A percentile compares a stretch with the other conserved stretches of the same genome.
phyloP scores from a whole-genome alignment of 495 filamentous ascomycete genomes.

The Aspergillus campestris region DNA sequence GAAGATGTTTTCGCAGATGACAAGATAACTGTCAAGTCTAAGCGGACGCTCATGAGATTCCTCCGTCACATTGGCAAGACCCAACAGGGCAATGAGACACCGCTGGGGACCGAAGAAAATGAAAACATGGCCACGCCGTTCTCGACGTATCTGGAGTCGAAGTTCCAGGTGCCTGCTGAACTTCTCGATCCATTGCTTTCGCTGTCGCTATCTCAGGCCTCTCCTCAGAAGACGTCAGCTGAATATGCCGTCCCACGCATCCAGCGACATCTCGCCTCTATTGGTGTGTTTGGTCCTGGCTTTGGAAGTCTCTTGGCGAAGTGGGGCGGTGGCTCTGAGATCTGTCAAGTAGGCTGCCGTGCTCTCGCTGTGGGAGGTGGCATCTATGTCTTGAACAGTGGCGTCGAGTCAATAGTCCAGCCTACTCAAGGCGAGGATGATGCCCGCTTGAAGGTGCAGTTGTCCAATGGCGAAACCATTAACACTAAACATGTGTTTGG shows the following conservation, averaged over 20 bases:
- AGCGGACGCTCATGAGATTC: constrained; percentile 80
- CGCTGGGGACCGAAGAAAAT: constrained; percentile 21
- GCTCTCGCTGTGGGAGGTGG: constrained; percentile 88
- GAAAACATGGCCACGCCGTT: constrained; percentile 42
- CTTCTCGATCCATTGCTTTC: constrained; percentile 68
- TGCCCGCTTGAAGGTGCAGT: constrained; percentile 33
- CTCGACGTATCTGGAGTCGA: constrained; percentile 52
- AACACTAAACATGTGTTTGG: constrained; percentile 50
- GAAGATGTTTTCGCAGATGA: constrained; percentile 80
- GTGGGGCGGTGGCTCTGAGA: constrained; percentile 89
- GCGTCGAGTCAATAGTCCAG: constrained; percentile 36
- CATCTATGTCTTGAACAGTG: constrained; percentile 75
- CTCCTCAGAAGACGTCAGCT: constrained; percentile 48
- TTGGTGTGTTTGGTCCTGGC: constrained; percentile 77
- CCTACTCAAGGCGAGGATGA: constrained; percentile 8
- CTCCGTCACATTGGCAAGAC: constrained; percentile 51
- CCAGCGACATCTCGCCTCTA: constrained; percentile 73
- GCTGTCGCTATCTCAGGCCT: constrained; percentile 63
- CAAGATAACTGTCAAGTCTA: constrained; percentile 62
- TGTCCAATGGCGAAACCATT: constrained; percentile 54
- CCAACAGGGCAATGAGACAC: constrained; percentile 19
- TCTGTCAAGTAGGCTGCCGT: constrained; percentile 86
- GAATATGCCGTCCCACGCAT: constrained; percentile 59
- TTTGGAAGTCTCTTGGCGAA: constrained; percentile 82
- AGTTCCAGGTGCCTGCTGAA: constrained; percentile 64